Evolutionary conservation across 495 filamentous ascomycete genomes (phyloP).

Genomic region (Neurospora sp.): DNA sequence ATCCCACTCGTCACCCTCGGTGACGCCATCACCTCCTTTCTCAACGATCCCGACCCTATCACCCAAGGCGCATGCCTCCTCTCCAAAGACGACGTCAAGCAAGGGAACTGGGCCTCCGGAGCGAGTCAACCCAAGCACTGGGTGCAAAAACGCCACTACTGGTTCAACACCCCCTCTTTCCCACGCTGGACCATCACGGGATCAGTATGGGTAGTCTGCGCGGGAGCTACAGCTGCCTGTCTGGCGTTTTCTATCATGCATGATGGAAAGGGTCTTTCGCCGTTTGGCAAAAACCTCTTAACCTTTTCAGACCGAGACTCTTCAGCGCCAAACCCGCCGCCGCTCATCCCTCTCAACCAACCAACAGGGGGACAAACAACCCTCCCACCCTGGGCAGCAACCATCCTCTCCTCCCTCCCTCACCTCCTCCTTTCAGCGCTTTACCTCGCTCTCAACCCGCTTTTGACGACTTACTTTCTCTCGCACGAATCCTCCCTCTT

Average conservation of each 20-base stretch:
- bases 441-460: conserved; percentile 30
- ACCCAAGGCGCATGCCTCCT: conserved; percentile 29
- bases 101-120: conserved; percentile 26
- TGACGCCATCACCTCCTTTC: conserved; percentile 37
- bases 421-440: conserved; percentile 31
- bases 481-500: conserved; percentile 35
- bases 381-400: conserved; percentile 2
- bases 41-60: conserved; percentile 26
- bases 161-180: conserved; percentile 29
- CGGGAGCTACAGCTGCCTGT: conserved; percentile 19
- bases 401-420: conserved; percentile 24
- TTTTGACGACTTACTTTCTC: conserved; percentile 29
- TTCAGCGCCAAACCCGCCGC: not conserved
- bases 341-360: not conserved
- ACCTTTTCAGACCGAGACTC: not conserved
- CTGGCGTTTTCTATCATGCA: conserved; percentile 16
- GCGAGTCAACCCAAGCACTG: conserved; percentile 23
- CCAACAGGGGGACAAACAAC: not conserved
- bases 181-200: conserved; percentile 23
- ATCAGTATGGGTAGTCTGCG: conserved; percentile 19
- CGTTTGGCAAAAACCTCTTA: conserved; percentile 14
- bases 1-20: conserved; percentile 34
- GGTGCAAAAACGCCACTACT: conserved; percentile 28
- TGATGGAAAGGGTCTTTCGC: conserved; percentile 14
- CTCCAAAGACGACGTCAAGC: conserved; percentile 28